phyloP scores from a whole-genome alignment of 2,329 filamentous ascomycete species.

The Aspergillus sp. region DNA sequence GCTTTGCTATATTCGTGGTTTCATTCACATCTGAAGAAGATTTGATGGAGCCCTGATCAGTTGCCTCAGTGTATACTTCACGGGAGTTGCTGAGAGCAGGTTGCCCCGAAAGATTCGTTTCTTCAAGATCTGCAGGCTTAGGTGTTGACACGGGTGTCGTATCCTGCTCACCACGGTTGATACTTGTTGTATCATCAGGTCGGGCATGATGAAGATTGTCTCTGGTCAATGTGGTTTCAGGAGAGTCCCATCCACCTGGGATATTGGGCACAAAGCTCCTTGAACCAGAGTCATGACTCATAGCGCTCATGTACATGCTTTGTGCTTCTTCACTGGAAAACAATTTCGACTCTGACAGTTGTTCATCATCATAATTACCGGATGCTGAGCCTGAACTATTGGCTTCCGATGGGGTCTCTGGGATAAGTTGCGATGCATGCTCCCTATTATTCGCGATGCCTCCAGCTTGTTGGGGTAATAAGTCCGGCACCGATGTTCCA shows the following conservation, averaged over 20 bases:
- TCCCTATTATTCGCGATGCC: neutral
- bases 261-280: constrained; percentile 35
- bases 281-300: constrained; percentile 45
- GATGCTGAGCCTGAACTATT: constrained; percentile 25
- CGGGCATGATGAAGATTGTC: constrained; percentile 6
- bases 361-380: constrained; percentile 26
- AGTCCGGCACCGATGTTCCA: constrained; percentile 2
- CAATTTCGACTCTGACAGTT: constrained; percentile 46
- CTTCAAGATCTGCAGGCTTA: constrained; percentile 25
- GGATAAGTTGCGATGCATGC: constrained; percentile 10
- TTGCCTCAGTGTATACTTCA: constrained; percentile 11
- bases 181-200: neutral
- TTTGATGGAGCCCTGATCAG: constrained; percentile 18
- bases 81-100: constrained; percentile 3
- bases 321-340: constrained; percentile 52
- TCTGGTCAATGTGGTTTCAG: constrained; percentile 18
- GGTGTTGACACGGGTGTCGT: constrained; percentile 29
- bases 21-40: constrained; percentile 21
- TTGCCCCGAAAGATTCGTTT: constrained; percentile 16
- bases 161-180: constrained; percentile 5
- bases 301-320: constrained; percentile 57
- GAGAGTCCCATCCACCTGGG: constrained; percentile 45
- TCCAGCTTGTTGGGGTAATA: neutral
- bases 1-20: constrained; percentile 32
- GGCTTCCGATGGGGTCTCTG: constrained; percentile 23